These are phyloP conservation scores for Cyclanthera cordifolia DNA, from an alignment of 306 rosid species.

Conservation along the genomic window DNA sequence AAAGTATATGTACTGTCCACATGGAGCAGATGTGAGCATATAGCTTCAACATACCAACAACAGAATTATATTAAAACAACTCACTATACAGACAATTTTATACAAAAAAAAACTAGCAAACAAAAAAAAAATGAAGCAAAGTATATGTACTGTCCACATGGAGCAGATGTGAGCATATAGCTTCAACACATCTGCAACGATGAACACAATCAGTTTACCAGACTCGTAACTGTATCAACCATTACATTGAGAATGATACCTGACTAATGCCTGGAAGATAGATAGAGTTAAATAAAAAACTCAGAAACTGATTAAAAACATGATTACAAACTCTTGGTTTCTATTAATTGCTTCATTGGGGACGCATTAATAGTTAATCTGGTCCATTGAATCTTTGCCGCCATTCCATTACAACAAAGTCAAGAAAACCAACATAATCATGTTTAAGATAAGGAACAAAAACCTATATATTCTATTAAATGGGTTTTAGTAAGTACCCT, in stretches of 20 bases:
- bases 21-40: conserved; percentile 34
- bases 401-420: too few relatives aligned
- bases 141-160: conserved; percentile 24
- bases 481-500: too few relatives aligned
- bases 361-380: too few relatives aligned
- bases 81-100: not conserved
- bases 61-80: too few relatives aligned
- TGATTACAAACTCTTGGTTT: too few relatives aligned
- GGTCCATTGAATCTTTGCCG: too few relatives aligned
- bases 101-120: not conserved
- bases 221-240: conserved; percentile 35
- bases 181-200: conserved; percentile 29
- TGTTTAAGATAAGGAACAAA: too few relatives aligned
- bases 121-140: not conserved
- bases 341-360: too few relatives aligned
- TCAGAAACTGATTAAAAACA: too few relatives aligned
- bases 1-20: conserved; percentile 17
- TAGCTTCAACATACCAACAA: too few relatives aligned
- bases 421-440: too few relatives aligned
- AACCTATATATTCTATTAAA: too few relatives aligned
- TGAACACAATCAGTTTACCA: conserved; percentile 27
- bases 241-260: conserved; percentile 14
- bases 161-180: conserved; percentile 32
- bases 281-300: not conserved
- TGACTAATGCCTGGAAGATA: conserved; percentile 21